A percentile compares a stretch with the other conserved stretches of the same genome.
phyloP scores from a whole-genome alignment of 305 asterid genomes.

The Plantago coronopus region DNA sequence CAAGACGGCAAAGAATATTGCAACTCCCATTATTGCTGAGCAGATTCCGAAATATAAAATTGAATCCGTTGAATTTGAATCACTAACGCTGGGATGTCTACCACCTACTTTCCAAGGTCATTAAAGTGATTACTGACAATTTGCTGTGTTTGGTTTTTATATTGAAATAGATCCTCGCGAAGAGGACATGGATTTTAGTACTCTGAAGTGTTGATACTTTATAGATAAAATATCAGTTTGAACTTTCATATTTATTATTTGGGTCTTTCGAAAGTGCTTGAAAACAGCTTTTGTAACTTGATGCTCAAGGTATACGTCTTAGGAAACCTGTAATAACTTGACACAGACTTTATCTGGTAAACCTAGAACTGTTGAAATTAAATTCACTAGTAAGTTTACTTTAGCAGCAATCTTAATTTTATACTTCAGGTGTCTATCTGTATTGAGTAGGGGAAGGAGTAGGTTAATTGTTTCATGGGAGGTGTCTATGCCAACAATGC shows the following conservation, averaged over 20 bases:
- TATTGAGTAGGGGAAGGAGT: background rate
- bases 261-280: background rate
- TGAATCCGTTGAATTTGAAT: constrained; percentile 75
- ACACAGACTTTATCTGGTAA: background rate
- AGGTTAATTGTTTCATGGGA: too few species aligned
- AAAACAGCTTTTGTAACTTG: background rate
- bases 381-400: background rate
- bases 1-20: constrained; percentile 87
- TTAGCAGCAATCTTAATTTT: background rate
- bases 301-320: too few species aligned
- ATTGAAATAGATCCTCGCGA: background rate
- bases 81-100: constrained; percentile 78
- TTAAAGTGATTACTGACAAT: constrained; percentile 14
- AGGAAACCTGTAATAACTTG: background rate
- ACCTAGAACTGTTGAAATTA: background rate
- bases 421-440: background rate
- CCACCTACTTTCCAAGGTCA: constrained; percentile 95
- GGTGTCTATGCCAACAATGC: background rate
- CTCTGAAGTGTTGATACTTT: background rate
- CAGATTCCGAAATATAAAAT: constrained; percentile 92
- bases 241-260: background rate
- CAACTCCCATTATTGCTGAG: constrained; percentile 81
- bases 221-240: background rate
- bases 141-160: background rate
- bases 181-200: background rate